Base-by-base conservation (phyloP, 169 alveolate genomes). In the Cryptosporidium bovis region DNA sequence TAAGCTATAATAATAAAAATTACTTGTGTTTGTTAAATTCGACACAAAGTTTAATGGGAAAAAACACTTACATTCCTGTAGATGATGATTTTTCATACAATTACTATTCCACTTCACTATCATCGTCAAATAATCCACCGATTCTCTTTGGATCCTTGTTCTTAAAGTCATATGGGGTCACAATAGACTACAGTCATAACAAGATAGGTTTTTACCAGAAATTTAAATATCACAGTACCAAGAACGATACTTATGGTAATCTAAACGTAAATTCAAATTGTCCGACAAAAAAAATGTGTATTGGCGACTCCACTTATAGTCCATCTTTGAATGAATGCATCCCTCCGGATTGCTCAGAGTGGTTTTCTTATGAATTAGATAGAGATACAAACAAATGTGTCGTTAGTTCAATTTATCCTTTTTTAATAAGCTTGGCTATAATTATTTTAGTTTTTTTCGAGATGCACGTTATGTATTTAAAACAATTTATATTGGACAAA, bases 331-430 rank as follows among this genome's bases (percentile, higher is more conserved):
- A 77, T 60, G 87, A 77, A 60, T 77, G 87, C 20, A 77, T 77
- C 10, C 87, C 87, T 58, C 87, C 87, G 34, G 53, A 56, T n/a
- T 77, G 87, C 33, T 77, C 87, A 7, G 69, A 56, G 20, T 77
- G 87, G 87, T 24, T 77, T 3, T 64, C 56, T 4, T 77, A 77
- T 51, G 64, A 77, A 1, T 40, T 77, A 24, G 64, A 77, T 62
- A 51, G 18, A 8, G 36, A 56, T 12, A 77, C 87, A 6, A 77
- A 77, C 46, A 77, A 29, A 24, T 77, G 87, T 16, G 64, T 46
- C 4, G 50, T 77, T 18, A 48, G 33, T 27, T 34, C 62, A 5
- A 7, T 60, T 0, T 56, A 15, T 34, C 87, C 87, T n/a, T 24
- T 77, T 1, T 20, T 62, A 20, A 65, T 77, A 33, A n/a, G 62